Percentiles rank a stretch among this genome's conserved stretches.
Evolutionary conservation across 2,329 filamentous ascomycete species (phyloP).

Genomic region (Biscogniauxia mediterranea): DNA sequence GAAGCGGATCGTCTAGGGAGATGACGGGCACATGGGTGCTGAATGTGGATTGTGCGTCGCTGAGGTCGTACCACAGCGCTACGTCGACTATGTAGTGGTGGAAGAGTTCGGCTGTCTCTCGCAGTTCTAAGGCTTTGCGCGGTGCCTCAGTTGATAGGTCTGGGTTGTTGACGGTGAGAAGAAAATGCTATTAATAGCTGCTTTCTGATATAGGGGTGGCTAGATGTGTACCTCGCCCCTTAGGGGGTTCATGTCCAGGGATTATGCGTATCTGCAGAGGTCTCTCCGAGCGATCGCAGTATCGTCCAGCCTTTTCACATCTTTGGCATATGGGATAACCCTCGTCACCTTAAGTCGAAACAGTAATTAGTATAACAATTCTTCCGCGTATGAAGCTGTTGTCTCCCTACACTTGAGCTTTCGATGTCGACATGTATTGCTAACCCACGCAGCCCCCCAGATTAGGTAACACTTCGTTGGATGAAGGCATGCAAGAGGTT

Average conservation of each 20-base stretch:
- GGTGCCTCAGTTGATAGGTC: constrained; percentile 18
- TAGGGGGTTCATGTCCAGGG: neutral
- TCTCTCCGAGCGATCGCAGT: constrained; percentile 34
- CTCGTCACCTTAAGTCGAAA: constrained; percentile 30
- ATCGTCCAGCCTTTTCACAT: constrained; percentile 32
- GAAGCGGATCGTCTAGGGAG: constrained; percentile 39
- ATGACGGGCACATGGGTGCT: constrained; percentile 33
- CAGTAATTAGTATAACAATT: neutral
- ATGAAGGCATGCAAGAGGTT: neutral
- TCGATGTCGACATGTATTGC: constrained; percentile 38
- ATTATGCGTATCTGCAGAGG: constrained; percentile 3
- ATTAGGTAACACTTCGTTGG: neutral
- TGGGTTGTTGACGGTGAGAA: neutral
- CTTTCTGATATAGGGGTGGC: neutral
- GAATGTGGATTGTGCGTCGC: constrained; percentile 38
- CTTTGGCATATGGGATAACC: constrained; percentile 32
- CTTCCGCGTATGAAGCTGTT: neutral
- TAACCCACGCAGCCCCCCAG: constrained; percentile 8
- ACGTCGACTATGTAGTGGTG: constrained; percentile 39
- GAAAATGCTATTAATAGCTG: constrained; percentile 4
- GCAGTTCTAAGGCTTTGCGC: constrained; percentile 29
- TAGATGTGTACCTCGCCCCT: neutral
- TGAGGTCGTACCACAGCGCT: constrained; percentile 48
- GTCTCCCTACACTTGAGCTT: constrained; percentile 35
- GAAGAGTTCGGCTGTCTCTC: constrained; percentile 37